Evolutionary conservation across 176 grass and related monocot genomes (phyloP).

Genomic region (Secale cereale): DNA sequence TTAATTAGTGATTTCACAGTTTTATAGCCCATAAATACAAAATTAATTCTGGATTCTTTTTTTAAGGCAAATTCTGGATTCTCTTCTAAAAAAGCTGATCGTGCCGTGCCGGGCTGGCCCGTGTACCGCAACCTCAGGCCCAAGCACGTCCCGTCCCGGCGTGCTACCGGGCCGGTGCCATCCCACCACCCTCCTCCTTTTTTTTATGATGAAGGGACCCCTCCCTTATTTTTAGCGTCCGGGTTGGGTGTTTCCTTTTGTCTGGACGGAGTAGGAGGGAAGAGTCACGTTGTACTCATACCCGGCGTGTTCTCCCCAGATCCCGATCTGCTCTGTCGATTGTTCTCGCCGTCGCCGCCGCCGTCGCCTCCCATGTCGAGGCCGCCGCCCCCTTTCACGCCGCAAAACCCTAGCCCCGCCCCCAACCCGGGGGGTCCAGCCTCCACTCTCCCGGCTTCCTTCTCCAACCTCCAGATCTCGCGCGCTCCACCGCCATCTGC

Average conservation of each 20-base stretch:
- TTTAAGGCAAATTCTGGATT: too few relatives aligned
- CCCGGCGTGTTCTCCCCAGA: constrained; percentile 9
- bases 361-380: constrained; percentile 11
- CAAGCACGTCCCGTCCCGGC: too few relatives aligned
- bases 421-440: neutral
- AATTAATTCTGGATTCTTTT: too few relatives aligned
- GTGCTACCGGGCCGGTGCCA: too few relatives aligned
- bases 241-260: neutral
- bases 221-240: neutral
- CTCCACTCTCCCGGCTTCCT: constrained; percentile 1
- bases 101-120: too few relatives aligned
- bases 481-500: constrained; percentile 24
- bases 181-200: too few relatives aligned
- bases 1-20: too few relatives aligned
- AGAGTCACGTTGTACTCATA: neutral
- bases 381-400: constrained; percentile 23
- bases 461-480: constrained; percentile 37
- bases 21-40: too few relatives aligned
- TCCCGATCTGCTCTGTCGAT: constrained; percentile 43
- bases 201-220: too few relatives aligned
- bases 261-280: neutral
- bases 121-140: too few relatives aligned
- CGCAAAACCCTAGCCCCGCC: neutral
- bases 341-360: neutral
- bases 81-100: too few relatives aligned